Evolutionary conservation across 2,329 filamentous ascomycete genomes (phyloP), one percentile per base, ranked within the genome.

Genomic region (Nigrospora oryzae): DNA sequence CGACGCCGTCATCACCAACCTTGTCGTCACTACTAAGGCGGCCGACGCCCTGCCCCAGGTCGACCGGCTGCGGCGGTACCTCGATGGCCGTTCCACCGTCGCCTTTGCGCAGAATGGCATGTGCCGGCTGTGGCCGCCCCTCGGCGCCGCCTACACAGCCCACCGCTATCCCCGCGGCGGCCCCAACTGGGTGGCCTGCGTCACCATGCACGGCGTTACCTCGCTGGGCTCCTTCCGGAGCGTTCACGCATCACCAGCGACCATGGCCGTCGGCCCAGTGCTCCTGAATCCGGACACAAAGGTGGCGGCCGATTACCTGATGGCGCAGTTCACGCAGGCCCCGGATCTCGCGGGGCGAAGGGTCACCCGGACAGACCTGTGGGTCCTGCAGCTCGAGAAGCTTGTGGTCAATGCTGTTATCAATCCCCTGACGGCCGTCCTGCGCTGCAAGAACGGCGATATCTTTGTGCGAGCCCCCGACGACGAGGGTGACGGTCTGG

Each of bases 61-160:
- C 5, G 70, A 73, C 42, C 60, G 68, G 15, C 63, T 95, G 13
- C 68, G 76, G 7, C 64, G 76, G 1, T 77, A 95, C 43, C 73
- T 82, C 3, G 74, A 80, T 50, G 62, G 67, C 3, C 63, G 72
- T 4, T 87, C 83, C n/a, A 85, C 86, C 0, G 78, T 96, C n/a
- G 73, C 84, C 12, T 86, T 96, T 55, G 68, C 88, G 19, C 90
- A 96, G 55, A 95, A 95, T 55, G 91, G 91, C 39, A 85, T 96
- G 79, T 89, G 86, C 31, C 73, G 69, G 51, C 60, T 78, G 14
- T 79, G 75, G 75, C 74, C 75, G 19, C 75, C 75, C 8, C 59
- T 70, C 41, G 74, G 74, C 3, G 51, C 54, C 4, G 47, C 57
- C 1, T 79, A 77, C 55, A 60, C 62, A 33, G 50, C 54, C 2